Base-by-base conservation (phyloP, 768 basidiomycete species). In the Suillus clintonianus region DNA sequence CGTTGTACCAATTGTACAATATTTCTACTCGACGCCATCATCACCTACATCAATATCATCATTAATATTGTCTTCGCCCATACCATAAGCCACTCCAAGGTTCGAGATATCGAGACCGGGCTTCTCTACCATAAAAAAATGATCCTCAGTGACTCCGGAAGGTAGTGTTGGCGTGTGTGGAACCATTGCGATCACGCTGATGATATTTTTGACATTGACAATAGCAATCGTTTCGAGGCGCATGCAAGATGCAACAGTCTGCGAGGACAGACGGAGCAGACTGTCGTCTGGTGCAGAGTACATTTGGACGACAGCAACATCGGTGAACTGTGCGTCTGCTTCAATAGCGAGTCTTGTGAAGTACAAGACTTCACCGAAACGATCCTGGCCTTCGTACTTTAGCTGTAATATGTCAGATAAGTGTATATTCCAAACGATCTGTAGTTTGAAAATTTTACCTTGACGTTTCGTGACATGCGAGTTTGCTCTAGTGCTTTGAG, bases 121-220 rank as follows among this genome's bases (percentile, higher is more conserved):
- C 53, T 73, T 74, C 56, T 73, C 68, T 14, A 73, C 67, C 36
- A 73, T 62, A 62, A 71, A 74, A 64, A 67, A 72, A 7, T 60
- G 27, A 10, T 41, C 27, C 34, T 59, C 43, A 11, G 37, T 19
- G 5, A 24, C 47, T 53, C 53, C 24, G 2, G 34, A 34, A 10
- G 43, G 36, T 10, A 62, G 48, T 14, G 65, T 30, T 34, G 47
- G 24, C 2, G 65, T 70, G 43, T 71, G 65, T 4, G 68, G 70
- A 9, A 69, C 66, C 69, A 75, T 69, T 34, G 68, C 65, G 11
- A 75, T 65, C 24, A 68, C 64, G 0, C 70, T 61, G 13, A 55
- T 14, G 37, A 75, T 73, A 2, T 30, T 5, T 11, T 57, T 64
- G 2, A 67, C 43, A 15, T 65, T 47, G 37, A 71, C 37, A 24